A percentile compares a stretch with the other conserved stretches of the same genome.
Evolutionary conservation across 352 stramenopile species (phyloP).

Genomic region (Globisporangium paroecandrum): DNA sequence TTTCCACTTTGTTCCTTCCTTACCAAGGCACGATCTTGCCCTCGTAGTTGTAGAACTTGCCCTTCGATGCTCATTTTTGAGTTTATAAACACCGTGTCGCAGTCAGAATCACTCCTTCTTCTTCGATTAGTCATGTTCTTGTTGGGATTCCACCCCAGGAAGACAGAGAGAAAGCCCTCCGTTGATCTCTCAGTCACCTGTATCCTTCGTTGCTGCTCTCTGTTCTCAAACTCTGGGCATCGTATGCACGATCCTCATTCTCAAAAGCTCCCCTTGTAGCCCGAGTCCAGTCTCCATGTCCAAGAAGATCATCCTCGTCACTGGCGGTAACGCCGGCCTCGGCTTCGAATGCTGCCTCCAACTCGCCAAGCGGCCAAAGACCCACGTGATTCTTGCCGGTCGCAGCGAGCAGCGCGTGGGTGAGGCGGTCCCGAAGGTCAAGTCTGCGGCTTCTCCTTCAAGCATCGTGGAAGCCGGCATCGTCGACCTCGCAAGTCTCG

Average conservation of each 20-base stretch:
- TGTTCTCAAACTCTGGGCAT: not conserved
- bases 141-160: no score
- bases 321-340: conserved; percentile 30
- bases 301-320: conserved; percentile 33
- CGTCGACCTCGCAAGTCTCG: conserved; percentile 34
- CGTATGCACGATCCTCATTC: not conserved
- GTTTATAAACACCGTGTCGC: no score
- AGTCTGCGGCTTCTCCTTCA: conserved; percentile 1
- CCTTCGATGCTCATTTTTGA: not conserved
- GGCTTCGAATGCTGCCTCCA: conserved; percentile 26
- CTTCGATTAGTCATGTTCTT: no score
- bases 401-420: conserved; percentile 27
- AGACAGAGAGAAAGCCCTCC: no score
- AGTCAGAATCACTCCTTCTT: no score
- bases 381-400: conserved; percentile 28
- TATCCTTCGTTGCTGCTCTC: not conserved
- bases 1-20: not conserved
- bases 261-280: not conserved
- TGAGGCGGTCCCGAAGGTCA: conserved; percentile 17
- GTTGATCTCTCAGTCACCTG: no score
- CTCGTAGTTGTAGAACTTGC: conserved; percentile 28
- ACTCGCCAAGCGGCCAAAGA: conserved; percentile 24
- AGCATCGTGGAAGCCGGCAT: conserved; percentile 24
- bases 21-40: conserved; percentile 29
- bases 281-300: not conserved